Evolutionary conservation across 257 asterid species (phyloP).

Genomic region (Fraxinus cuspidata): DNA sequence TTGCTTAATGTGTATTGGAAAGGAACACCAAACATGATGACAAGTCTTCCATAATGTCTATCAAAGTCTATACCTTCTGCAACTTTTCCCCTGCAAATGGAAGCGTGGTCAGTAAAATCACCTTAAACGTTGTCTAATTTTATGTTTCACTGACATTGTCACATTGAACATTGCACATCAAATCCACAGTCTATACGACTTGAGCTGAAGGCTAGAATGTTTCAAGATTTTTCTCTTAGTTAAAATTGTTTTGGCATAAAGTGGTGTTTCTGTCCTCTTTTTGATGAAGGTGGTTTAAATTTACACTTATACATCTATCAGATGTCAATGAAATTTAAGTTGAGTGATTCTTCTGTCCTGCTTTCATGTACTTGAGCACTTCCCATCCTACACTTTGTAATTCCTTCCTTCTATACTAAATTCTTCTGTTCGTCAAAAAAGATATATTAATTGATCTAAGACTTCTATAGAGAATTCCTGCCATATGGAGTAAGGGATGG

Average conservation of each 20-base stretch:
- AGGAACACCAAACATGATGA: conserved; percentile 95
- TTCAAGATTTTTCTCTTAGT: not conserved
- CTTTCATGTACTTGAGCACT: conserved; percentile 14
- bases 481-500: not conserved
- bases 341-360: not conserved
- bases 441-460: not conserved
- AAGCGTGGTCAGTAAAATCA: not conserved
- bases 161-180: not conserved
- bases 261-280: not conserved
- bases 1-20: conserved; percentile 95
- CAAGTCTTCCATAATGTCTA: conserved; percentile 98
- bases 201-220: not conserved
- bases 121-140: not conserved
- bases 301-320: not conserved
- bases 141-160: not conserved
- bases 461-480: not conserved
- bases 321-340: not conserved
- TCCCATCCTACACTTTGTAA: not conserved
- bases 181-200: not conserved
- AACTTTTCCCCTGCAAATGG: conserved; percentile 85
- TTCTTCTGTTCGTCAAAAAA: conserved; percentile 1
- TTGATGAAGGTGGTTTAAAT: not conserved
- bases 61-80: conserved; percentile 99
- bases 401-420: not conserved
- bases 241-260: not conserved